Percentiles rank a stretch among this genome's conserved stretches.
Evolutionary conservation across 805 yeast genomes (phyloP).

Genomic region (Kazachstania martiniae): DNA sequence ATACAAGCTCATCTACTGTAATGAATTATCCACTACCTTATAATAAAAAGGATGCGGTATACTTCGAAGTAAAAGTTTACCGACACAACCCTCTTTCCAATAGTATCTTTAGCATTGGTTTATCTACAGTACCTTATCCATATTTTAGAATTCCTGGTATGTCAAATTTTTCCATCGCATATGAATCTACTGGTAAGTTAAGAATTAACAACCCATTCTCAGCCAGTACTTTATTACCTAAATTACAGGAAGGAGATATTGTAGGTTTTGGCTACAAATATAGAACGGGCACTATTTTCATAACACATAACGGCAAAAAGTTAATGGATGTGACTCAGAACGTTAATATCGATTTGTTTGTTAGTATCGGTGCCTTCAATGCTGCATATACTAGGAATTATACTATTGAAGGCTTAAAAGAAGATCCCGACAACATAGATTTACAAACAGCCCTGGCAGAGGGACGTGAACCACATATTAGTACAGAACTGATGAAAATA

Average conservation of each 20-base stretch:
- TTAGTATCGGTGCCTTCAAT: constrained; percentile 31
- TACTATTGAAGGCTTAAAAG: constrained; percentile 26
- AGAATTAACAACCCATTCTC: constrained; percentile 54
- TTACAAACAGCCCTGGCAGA: constrained; percentile 18
- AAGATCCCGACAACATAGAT: constrained; percentile 26
- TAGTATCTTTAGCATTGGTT: constrained; percentile 52
- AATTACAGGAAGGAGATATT: constrained; percentile 73
- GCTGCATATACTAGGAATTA: constrained; percentile 30
- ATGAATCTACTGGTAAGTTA: constrained; percentile 63
- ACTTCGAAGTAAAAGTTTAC: constrained; percentile 52
- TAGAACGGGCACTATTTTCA: constrained; percentile 73
- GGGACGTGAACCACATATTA: constrained; percentile 14
- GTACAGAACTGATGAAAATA: constrained; percentile 16
- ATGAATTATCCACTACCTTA: constrained; percentile 30
- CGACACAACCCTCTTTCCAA: constrained; percentile 28
- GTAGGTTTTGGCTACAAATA: constrained; percentile 85
- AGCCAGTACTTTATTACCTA: constrained; percentile 31
- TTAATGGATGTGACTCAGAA: constrained; percentile 72
- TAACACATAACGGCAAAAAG: constrained; percentile 89
- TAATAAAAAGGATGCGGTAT: constrained; percentile 51
- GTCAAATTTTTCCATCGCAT: constrained; percentile 55
- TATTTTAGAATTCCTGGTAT: constrained; percentile 67
- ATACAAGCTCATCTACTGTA: constrained; percentile 24
- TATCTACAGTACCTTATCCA: constrained; percentile 66
- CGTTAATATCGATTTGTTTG: constrained; percentile 35